These are phyloP conservation scores for Stemphylium vesicarium DNA, from an alignment of 2,329 filamentous ascomycete genomes.

Conservation along the genomic window DNA sequence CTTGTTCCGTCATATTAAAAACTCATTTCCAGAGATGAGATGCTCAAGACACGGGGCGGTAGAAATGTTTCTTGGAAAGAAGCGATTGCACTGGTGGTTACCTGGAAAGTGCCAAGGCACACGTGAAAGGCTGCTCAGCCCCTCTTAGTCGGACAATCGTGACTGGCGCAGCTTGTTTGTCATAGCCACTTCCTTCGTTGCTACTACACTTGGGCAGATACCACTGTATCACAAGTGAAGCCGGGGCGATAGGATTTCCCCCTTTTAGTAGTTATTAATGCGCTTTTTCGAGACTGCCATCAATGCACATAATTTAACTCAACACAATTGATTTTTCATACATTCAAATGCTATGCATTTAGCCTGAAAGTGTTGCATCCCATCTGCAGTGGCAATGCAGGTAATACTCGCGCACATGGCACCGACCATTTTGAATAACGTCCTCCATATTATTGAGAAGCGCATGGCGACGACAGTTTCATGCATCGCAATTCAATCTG, in stretches of 20 bases:
- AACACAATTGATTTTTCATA: not conserved
- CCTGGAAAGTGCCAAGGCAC: too few relatives aligned
- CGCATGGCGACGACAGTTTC: constrained; percentile 11
- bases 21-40: not conserved
- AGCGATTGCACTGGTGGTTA: too few relatives aligned
- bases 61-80: not conserved
- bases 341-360: constrained; percentile 17
- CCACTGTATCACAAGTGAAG: too few relatives aligned
- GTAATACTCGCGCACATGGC: constrained; percentile 19
- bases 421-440: constrained; percentile 12
- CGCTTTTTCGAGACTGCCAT: too few relatives aligned
- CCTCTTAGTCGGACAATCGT: too few relatives aligned
- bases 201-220: too few relatives aligned
- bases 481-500: constrained; percentile 13
- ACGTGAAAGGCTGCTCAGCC: too few relatives aligned
- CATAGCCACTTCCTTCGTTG: too few relatives aligned
- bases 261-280: too few relatives aligned
- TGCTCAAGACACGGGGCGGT: not conserved
- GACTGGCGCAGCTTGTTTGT: too few relatives aligned
- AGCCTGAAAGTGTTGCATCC: constrained; percentile 29
- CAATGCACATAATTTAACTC: too few relatives aligned
- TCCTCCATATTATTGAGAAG: constrained; percentile 34
- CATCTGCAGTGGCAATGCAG: constrained; percentile 30
- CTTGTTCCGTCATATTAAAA: not conserved
- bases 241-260: too few relatives aligned